Conservation (phyloP, 805 yeast genomes). For the Lipomyces chichibuensis region DNA sequence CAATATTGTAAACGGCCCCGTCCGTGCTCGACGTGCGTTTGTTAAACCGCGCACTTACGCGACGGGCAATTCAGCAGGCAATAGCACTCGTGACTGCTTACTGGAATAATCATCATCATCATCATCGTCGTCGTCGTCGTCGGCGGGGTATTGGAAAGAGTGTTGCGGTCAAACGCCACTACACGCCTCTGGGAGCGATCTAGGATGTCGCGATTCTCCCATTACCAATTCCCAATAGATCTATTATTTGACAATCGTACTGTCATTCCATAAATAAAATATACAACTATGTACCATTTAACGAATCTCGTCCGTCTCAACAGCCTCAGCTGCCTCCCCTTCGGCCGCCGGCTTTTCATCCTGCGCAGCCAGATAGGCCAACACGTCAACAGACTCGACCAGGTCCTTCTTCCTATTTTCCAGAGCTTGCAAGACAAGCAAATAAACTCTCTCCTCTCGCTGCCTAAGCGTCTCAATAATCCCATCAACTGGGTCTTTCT, state of each 20-base stretch:
- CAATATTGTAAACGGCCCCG: not conserved
- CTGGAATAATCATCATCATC: too few species aligned
- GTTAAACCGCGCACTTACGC: not conserved
- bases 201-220: too few species aligned
- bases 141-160: too few species aligned
- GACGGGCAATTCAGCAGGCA: not conserved
- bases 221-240: too few species aligned
- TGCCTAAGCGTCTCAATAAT: conserved; percentile 20
- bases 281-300: not conserved
- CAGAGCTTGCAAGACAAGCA: conserved; percentile 12
- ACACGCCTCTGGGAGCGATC: too few species aligned
- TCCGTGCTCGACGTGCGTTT: not conserved
- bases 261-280: too few species aligned
- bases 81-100: too few species aligned
- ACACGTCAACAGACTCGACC: conserved; percentile 16
- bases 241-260: too few species aligned
- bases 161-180: too few species aligned
- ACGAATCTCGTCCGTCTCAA: not conserved
- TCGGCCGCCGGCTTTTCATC: not conserved
- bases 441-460: conserved; percentile 26
- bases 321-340: not conserved
- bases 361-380: conserved; percentile 10
- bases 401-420: conserved; percentile 14
- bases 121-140: too few species aligned
- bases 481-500: conserved; percentile 9